Conservation (phyloP, 495 filamentous ascomycete genomes). For the Bathelium albidoporum region DNA sequence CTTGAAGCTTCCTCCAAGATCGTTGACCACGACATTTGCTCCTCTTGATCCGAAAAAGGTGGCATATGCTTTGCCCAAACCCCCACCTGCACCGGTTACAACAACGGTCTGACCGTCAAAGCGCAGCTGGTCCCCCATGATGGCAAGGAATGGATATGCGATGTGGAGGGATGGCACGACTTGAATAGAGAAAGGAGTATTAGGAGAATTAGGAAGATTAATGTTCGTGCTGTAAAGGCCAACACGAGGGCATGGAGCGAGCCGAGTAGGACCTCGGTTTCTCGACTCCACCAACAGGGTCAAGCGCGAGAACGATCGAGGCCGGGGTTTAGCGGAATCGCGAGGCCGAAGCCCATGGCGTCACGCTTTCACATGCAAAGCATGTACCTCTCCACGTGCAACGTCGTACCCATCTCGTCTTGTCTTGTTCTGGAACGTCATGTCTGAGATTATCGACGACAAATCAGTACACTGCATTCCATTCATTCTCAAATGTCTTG, state of each 20-base stretch:
- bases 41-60: slow-evolving; percentile 84
- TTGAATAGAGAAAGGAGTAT: slow-evolving; percentile 15
- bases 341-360: too few species aligned
- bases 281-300: background rate
- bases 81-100: slow-evolving; percentile 92
- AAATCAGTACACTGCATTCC: slow-evolving; percentile 80
- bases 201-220: slow-evolving; percentile 14
- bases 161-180: slow-evolving; percentile 10
- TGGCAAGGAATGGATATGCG: background rate
- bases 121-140: slow-evolving; percentile 48
- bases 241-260: slow-evolving; percentile 16
- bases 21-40: slow-evolving; percentile 95
- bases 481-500: slow-evolving; percentile 64
- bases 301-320: too few species aligned
- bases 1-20: slow-evolving; percentile 87
- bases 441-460: slow-evolving; percentile 58
- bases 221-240: too few species aligned
- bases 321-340: too few species aligned
- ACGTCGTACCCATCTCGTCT: too few species aligned
- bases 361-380: background rate
- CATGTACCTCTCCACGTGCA: background rate
- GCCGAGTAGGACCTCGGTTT: slow-evolving; percentile 24
- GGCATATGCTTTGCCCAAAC: slow-evolving; percentile 86
- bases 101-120: slow-evolving; percentile 96
- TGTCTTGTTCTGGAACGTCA: background rate